Conservation (phyloP, 108 stramenopile genomes). For the Skeletonema marinoi region DNA sequence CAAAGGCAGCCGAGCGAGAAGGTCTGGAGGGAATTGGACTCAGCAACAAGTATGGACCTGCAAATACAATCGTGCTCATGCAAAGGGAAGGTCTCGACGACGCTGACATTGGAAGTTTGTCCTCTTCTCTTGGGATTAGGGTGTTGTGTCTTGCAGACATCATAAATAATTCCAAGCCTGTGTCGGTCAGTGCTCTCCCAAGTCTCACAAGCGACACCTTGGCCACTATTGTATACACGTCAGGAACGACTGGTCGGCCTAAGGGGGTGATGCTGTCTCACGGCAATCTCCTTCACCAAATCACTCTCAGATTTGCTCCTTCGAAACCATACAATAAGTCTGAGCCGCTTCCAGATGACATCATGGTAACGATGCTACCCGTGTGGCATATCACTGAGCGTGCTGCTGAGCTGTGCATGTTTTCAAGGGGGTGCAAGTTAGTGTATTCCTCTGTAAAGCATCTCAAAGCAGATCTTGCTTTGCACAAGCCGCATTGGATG, state of each 20-base stretch:
- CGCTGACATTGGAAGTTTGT: conserved; percentile 5
- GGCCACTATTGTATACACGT: conserved; percentile 70
- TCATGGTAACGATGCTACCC: conserved; percentile 32
- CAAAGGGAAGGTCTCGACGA: conserved; percentile 27
- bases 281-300: conserved; percentile 55
- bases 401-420: conserved; percentile 35
- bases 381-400: conserved; percentile 46
- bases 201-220: conserved; percentile 47
- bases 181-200: background rate
- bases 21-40: conserved; percentile 20
- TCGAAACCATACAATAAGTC: conserved; percentile 18
- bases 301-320: conserved; percentile 24
- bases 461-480: conserved; percentile 56
- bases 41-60: conserved; percentile 9
- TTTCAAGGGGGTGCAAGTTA: conserved; percentile 24
- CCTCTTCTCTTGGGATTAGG: conserved; percentile 3
- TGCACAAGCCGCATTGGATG: conserved; percentile 60
- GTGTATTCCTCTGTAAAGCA: conserved; percentile 57
- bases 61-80: conserved; percentile 24
- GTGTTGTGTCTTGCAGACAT: conserved; percentile 19
- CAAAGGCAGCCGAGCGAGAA: conserved; percentile 16
- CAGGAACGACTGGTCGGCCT: conserved; percentile 69
- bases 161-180: conserved; percentile 11
- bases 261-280: conserved; percentile 75
- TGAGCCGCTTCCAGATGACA: conserved; percentile 39